Percentiles rank a stretch among this genome's conserved stretches.
Evolutionary conservation across 2,329 filamentous ascomycete species (phyloP).

Genomic region (Trichoderma sp.): DNA sequence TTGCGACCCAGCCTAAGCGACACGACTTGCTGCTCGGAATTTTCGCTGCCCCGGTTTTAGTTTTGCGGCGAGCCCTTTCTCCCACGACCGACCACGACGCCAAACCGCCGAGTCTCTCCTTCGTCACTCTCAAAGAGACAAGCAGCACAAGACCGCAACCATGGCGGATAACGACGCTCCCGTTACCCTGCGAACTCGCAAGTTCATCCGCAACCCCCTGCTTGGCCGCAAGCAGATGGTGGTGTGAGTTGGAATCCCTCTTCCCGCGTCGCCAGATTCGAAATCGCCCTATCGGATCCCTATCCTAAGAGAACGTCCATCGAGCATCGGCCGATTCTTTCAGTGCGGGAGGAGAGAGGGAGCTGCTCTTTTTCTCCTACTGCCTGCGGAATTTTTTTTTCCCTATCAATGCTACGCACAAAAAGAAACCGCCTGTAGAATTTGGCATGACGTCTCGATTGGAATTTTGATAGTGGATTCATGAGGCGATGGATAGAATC

Average conservation of each 20-base stretch:
- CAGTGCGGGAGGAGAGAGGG: background rate
- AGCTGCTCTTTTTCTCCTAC: background rate
- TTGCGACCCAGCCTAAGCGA: slow-evolving; percentile 44
- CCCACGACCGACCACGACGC: slow-evolving; percentile 31
- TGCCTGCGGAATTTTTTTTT: background rate
- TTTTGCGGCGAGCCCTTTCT: slow-evolving; percentile 31
- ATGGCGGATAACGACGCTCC: slow-evolving; percentile 82
- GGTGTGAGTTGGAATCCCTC: slow-evolving; percentile 68
- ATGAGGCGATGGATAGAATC: background rate
- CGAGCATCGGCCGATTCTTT: background rate
- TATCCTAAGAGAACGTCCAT: slow-evolving; percentile 8
- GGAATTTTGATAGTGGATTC: background rate
- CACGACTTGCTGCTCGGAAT: slow-evolving; percentile 33
- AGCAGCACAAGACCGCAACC: slow-evolving; percentile 53
- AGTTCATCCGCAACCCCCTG: slow-evolving; percentile 99
- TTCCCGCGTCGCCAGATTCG: slow-evolving; percentile 13
- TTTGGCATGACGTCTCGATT: slow-evolving; percentile 6
- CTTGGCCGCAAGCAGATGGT: slow-evolving; percentile 99
- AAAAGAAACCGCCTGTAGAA: background rate
- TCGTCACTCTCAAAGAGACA: slow-evolving; percentile 34
- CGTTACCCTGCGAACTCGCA: slow-evolving; percentile 93
- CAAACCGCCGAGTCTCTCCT: slow-evolving; percentile 30
- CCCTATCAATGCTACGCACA: background rate
- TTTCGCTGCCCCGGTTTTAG: slow-evolving; percentile 32
- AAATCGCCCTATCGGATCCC: background rate